A percentile compares a stretch with the other conserved stretches of the same genome.
Evolutionary conservation across 2,329 filamentous ascomycete species (phyloP).

Genomic region (Coccinonectria pachysandricola): DNA sequence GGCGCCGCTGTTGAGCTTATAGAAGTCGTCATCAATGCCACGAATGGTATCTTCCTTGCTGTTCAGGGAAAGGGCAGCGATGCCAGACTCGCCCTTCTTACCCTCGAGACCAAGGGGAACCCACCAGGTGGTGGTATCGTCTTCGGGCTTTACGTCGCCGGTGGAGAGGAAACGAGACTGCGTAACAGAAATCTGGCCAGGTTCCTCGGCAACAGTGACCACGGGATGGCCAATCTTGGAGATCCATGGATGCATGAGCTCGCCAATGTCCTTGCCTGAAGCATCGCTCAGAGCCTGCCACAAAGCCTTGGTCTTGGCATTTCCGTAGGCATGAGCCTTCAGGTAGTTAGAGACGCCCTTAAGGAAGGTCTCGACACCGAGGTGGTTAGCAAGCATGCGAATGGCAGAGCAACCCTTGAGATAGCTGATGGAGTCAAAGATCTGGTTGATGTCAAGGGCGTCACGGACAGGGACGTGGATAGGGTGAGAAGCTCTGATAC

Average conservation of each 20-base stretch:
- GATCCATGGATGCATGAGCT: conserved; percentile 92
- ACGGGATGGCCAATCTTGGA: conserved; percentile 91
- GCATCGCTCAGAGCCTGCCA: conserved; percentile 83
- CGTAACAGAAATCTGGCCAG: conserved; percentile 68
- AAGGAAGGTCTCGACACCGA: conserved; percentile 81
- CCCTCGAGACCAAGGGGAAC: conserved; percentile 79
- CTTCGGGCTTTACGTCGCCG: conserved; percentile 81
- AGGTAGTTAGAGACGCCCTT: conserved; percentile 85
- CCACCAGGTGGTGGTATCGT: conserved; percentile 93
- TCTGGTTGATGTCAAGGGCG: conserved; percentile 92
- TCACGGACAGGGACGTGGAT: conserved; percentile 94
- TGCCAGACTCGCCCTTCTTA: conserved; percentile 52
- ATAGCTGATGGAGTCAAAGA: conserved; percentile 95
- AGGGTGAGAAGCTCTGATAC: conserved; percentile 82
- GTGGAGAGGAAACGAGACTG: conserved; percentile 87
- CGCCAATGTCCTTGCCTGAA: conserved; percentile 75
- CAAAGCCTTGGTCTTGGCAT: conserved; percentile 84
- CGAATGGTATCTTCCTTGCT: conserved; percentile 67
- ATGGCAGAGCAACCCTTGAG: conserved; percentile 94
- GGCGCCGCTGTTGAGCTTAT: conserved; percentile 86
- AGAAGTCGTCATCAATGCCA: conserved; percentile 69
- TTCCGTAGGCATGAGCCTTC: conserved; percentile 75
- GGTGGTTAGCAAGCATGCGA: conserved; percentile 86
- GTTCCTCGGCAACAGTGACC: conserved; percentile 73
- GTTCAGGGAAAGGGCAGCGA: conserved; percentile 58